Evolutionary conservation across 2,329 filamentous ascomycete genomes (phyloP).

Genomic region (Huntiella omanensis): DNA sequence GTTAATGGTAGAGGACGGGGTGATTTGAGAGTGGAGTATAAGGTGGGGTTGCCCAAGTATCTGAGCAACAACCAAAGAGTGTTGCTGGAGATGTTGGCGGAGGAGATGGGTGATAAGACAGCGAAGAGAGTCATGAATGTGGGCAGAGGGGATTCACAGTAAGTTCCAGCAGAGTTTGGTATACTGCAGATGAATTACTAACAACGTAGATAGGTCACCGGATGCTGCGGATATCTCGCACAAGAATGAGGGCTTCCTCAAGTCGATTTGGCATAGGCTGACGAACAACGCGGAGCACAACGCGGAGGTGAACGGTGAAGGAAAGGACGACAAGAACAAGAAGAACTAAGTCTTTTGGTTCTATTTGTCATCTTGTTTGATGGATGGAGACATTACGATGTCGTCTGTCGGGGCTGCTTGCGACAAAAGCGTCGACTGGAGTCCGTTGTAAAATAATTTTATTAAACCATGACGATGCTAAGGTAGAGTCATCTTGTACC

Average conservation of each 20-base stretch:
- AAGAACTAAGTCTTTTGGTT: conserved; percentile 5
- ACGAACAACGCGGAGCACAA: conserved; percentile 53
- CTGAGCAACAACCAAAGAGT: conserved; percentile 79
- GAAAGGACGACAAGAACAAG: conserved; percentile 13
- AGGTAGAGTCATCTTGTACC: conserved; percentile 6
- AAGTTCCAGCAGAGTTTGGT: conserved; percentile 17
- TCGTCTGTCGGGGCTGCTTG: no score
- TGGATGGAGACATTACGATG: no score
- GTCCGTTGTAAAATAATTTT: no score
- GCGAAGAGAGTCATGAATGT: conserved; percentile 89
- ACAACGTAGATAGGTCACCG: not conserved
- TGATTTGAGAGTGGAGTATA: conserved; percentile 86
- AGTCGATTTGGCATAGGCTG: conserved; percentile 80
- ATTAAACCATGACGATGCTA: no score
- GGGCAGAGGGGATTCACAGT: conserved; percentile 21
- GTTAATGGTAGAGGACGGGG: conserved; percentile 52
- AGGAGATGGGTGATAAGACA: conserved; percentile 85
- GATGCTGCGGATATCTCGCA: conserved; percentile 24
- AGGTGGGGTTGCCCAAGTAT: conserved; percentile 88
- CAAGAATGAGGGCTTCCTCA: conserved; percentile 76
- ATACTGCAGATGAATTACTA: not conserved
- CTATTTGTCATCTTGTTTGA: not conserved
- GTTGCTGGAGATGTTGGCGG: conserved; percentile 85
- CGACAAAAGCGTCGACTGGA: no score
- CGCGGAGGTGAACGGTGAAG: conserved; percentile 18